phyloP scores from a whole-genome alignment of 345 rosid species.

The Reutealis trisperma region DNA sequence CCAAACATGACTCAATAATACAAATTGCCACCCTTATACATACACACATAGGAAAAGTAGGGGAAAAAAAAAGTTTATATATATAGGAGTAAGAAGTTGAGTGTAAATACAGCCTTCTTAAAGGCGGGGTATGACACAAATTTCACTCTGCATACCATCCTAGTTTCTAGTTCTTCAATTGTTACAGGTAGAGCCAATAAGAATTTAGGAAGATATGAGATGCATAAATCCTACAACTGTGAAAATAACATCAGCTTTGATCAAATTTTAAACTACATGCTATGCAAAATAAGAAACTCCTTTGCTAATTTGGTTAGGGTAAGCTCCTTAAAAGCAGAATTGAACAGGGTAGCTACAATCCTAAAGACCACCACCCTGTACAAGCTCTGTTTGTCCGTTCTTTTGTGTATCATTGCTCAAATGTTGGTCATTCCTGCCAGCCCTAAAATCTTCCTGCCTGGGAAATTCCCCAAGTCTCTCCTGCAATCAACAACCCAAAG shows the following conservation, averaged over 20 bases:
- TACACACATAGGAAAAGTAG: too few species aligned
- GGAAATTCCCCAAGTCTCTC: slow-evolving; percentile 70
- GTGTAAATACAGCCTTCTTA: slow-evolving; percentile 22
- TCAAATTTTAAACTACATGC: slow-evolving; percentile 22
- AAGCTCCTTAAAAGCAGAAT: slow-evolving; percentile 1
- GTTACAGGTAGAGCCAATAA: slow-evolving; percentile 7
- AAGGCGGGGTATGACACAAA: slow-evolving; percentile 23
- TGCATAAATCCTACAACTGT: slow-evolving; percentile 21
- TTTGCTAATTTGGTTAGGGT: slow-evolving; percentile 29
- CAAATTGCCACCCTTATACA: too few species aligned
- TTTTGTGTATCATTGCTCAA: slow-evolving; percentile 37
- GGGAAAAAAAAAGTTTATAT: too few species aligned
- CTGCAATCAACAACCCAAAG: slow-evolving; percentile 38
- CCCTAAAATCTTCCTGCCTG: slow-evolving; percentile 48
- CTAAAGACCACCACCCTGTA: slow-evolving; percentile 17
- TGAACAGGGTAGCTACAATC: slow-evolving; percentile 10
- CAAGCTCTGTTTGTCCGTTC: slow-evolving; percentile 22
- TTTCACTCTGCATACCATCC: slow-evolving; percentile 21
- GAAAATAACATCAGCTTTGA: slow-evolving; percentile 19
- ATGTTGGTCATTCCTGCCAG: slow-evolving; percentile 48
- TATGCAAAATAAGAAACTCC: slow-evolving; percentile 13
- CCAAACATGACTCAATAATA: too few species aligned
- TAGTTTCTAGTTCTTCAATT: not conserved
- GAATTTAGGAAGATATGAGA: slow-evolving; percentile 15
- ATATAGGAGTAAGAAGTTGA: not conserved